These are phyloP conservation scores for Paecilomyces fulvus DNA, from an alignment of 2,329 filamentous ascomycete species.

Conservation along the genomic window DNA sequence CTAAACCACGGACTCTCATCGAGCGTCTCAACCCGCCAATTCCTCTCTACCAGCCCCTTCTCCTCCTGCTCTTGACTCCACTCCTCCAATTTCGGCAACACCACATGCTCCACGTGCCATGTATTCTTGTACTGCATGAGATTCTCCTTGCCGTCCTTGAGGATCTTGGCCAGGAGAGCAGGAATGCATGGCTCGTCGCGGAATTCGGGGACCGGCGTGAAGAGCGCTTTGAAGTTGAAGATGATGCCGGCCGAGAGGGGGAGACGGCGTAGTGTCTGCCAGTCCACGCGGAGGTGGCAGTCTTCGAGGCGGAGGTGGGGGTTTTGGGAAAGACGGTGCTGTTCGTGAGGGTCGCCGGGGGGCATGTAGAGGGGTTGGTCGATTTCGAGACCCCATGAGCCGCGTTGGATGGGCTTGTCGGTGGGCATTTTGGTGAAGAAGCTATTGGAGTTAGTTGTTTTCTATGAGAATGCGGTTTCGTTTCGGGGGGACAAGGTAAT, in stretches of 20 bases:
- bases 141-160: conserved; percentile 61
- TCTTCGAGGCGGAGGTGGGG: conserved; percentile 49
- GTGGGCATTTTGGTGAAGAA: conserved; percentile 73
- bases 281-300: conserved; percentile 68
- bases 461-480: background rate
- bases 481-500: background rate
- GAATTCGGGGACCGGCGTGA: conserved; percentile 65
- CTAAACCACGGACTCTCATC: conserved; percentile 68
- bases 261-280: conserved; percentile 75
- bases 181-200: conserved; percentile 66
- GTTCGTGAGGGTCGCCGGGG: conserved; percentile 56
- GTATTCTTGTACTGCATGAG: conserved; percentile 76
- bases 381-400: conserved; percentile 75
- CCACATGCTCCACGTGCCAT: conserved; percentile 69
- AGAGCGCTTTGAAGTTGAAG: conserved; percentile 85
- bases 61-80: conserved; percentile 61
- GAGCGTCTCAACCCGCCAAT: conserved; percentile 62
- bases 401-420: conserved; percentile 69
- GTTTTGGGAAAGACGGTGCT: conserved; percentile 51
- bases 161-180: conserved; percentile 55
- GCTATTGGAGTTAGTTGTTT: conserved; percentile 30
- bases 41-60: conserved; percentile 49
- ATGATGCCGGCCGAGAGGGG: conserved; percentile 68
- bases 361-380: conserved; percentile 69
- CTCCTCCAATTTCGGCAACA: conserved; percentile 53